Evolutionary conservation across 495 filamentous ascomycete species (phyloP), one percentile per base, ranked within the genome.

Genomic region (Penicillium longicatenatum): DNA sequence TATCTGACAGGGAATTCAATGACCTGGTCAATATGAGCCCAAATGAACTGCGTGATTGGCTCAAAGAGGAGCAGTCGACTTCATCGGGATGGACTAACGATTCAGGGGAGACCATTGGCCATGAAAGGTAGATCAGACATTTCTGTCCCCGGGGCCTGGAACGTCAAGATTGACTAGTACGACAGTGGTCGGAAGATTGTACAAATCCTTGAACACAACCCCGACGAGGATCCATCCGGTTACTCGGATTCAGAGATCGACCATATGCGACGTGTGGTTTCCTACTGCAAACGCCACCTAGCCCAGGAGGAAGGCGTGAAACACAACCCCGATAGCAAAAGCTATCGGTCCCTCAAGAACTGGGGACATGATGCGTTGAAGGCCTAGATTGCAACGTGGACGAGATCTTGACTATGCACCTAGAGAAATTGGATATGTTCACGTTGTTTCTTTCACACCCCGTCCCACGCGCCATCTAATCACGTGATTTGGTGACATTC

Each of bases 341-440:
- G 81, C 39, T 83, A 83, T 58, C 79, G 78, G 57, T 82, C 78
- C 33, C 65, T 89, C 69, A 88, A 88, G 75, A 89, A 88, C 55
- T 89, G 85, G 84, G 84, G 84, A 1, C 85, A 89, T 70, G 85
- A 89, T 78, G 68, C 83, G 9, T 67, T 76, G 57, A 87, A 85
- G 53, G 54, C 58, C 37, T 61, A 46, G n/a, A 30, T 33, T 14
- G 14, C 4, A 39, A 39, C 14, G 7, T 39, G 16, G 16, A 17
- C 16, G 16, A 16, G 14, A 39, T 39, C 12, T 39, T 2, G 5
- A 39, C 35, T 35, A 35, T 14, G 12, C 8, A 35, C 12, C 8
- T 14, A 35, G n/a, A n/a, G n/a, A 35, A 12, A 10, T 4, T 26
- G 26, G 26, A 26, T 26, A 26, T 6, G 7, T 26, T 0, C 31